Percentiles rank a stretch among this genome's conserved stretches.
These are phyloP conservation scores for Alternaria rosae DNA, from an alignment of 2,329 filamentous ascomycete species.

Conservation along the genomic window DNA sequence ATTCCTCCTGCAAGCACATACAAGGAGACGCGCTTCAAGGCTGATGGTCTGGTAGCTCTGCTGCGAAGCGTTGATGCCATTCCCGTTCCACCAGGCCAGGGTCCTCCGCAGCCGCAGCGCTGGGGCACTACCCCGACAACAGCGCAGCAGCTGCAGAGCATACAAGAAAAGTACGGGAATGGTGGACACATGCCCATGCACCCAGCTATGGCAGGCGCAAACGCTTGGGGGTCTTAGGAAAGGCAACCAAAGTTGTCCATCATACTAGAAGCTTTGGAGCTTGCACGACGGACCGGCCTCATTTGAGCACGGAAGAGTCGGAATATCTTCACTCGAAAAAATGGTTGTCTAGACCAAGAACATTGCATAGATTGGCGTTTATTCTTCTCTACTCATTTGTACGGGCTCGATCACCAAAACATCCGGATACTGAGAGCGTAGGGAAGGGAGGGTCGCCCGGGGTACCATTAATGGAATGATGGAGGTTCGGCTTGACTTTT, in stretches of 20 bases:
- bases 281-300: background rate
- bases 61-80: conserved; percentile 61
- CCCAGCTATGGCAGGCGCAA: conserved; percentile 8
- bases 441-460: background rate
- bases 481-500: background rate
- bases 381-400: conserved; percentile 1
- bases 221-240: conserved; percentile 10
- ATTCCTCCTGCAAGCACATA: conserved; percentile 78
- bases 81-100: conserved; percentile 22
- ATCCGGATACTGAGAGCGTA: background rate
- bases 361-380: conserved; percentile 9
- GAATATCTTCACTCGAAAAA: background rate
- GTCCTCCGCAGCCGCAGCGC: conserved; percentile 23
- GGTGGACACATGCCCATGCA: conserved; percentile 14
- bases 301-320: background rate
- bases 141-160: conserved; percentile 40
- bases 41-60: conserved; percentile 75
- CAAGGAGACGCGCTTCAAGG: conserved; percentile 72
- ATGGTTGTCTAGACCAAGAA: background rate
- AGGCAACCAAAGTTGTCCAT: background rate
- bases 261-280: background rate
- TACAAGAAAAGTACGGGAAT: conserved; percentile 42
- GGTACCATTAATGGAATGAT: background rate
- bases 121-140: conserved; percentile 37
- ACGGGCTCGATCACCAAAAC: background rate